Percentiles rank a stretch among this genome's conserved stretches.
These are phyloP conservation scores for Leishmania tropica DNA, from an alignment of 208 protist genomes.

Conservation along the genomic window DNA sequence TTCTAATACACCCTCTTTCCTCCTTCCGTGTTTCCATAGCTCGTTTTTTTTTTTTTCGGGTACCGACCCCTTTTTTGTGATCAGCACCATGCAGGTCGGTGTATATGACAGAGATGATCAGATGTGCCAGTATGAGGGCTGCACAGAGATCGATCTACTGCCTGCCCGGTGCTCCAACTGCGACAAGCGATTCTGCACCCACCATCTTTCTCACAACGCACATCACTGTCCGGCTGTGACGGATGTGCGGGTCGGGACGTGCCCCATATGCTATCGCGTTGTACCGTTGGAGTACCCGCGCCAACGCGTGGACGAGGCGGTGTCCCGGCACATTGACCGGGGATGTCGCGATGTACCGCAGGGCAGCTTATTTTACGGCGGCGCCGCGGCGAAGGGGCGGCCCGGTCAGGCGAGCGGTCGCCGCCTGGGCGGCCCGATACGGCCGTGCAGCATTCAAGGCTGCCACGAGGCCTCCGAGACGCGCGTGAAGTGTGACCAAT, in stretches of 20 bases:
- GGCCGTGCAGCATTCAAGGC: conserved; percentile 43
- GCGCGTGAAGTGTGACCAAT: conserved; percentile 65
- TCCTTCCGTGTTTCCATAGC: not conserved
- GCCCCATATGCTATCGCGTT: conserved; percentile 53
- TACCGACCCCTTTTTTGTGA: not conserved
- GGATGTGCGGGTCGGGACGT: conserved; percentile 42
- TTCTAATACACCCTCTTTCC: not conserved
- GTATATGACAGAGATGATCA: conserved; percentile 74
- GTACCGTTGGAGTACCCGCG: conserved; percentile 61
- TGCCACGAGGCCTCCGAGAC: conserved; percentile 48
- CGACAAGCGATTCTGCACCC: conserved; percentile 71
- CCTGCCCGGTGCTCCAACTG: conserved; percentile 72
- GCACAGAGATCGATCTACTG: conserved; percentile 75
- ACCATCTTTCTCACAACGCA: conserved; percentile 62
- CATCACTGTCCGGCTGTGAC: conserved; percentile 60
- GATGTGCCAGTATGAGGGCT: conserved; percentile 68
- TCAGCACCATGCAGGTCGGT: conserved; percentile 80
- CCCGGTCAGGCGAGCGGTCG: conserved; percentile 13
- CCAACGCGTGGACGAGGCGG: conserved; percentile 65
- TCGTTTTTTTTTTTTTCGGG: not conserved
- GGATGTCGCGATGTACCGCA: conserved; percentile 50
- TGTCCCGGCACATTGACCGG: conserved; percentile 79
- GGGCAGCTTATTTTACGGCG: not conserved
- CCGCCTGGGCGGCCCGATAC: conserved; percentile 23
- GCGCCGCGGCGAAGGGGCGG: not conserved